Conservation (phyloP, 305 asterid genomes). For the Fraxinus nigra region DNA sequence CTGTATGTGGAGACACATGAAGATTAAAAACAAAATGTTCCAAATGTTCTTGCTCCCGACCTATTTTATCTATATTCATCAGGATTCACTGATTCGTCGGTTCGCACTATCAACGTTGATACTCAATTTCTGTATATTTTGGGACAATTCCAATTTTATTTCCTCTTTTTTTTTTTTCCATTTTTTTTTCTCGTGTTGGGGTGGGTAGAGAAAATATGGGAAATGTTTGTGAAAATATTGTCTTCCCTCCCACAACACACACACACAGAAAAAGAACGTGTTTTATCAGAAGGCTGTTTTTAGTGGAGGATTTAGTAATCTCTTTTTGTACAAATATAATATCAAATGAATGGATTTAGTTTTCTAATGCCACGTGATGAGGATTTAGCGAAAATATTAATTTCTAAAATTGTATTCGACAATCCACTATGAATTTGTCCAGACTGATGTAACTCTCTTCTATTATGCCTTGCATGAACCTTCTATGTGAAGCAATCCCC, state of each 20-base stretch:
- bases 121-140: background rate
- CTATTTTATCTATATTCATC: background rate
- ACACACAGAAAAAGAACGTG: background rate
- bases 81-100: background rate
- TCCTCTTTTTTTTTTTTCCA: background rate
- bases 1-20: background rate
- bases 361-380: background rate
- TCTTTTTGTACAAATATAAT: background rate
- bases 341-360: background rate
- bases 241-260: background rate
- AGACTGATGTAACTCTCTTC: constrained; percentile 2
- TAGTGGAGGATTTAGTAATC: background rate
- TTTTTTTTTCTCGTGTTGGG: background rate
- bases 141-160: background rate
- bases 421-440: constrained; percentile 1
- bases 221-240: background rate
- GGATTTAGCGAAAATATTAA: background rate
- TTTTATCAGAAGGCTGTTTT: background rate
- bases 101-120: background rate
- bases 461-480: background rate
- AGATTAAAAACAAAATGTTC: background rate
- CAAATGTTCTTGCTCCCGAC: background rate
- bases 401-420: constrained; percentile 8
- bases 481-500: background rate
- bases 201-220: background rate